These are phyloP conservation scores for Scleroderma citrinum DNA, from an alignment of 768 basidiomycete species.

Conservation along the genomic window DNA sequence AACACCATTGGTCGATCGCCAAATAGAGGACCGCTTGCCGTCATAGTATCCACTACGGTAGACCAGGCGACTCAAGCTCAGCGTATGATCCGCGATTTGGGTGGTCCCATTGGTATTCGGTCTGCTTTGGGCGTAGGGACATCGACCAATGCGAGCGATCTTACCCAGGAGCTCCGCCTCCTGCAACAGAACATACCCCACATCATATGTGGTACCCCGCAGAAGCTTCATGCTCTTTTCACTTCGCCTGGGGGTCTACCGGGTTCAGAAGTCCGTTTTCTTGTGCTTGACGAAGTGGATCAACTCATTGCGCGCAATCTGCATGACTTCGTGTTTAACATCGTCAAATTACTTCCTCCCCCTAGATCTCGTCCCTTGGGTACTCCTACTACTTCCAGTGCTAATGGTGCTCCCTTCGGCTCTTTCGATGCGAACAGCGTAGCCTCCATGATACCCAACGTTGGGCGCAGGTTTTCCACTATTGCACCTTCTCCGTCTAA, in stretches of 20 bases:
- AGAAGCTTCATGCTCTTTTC: constrained; percentile 91
- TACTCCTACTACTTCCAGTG: constrained; percentile 30
- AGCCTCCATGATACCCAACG: constrained; percentile 29
- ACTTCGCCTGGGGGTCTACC: constrained; percentile 68
- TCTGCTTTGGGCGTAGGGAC: constrained; percentile 85
- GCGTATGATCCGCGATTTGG: constrained; percentile 90
- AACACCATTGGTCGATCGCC: constrained; percentile 51
- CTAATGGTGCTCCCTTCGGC: constrained; percentile 35
- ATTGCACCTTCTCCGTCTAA: constrained; percentile 44
- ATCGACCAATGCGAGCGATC: constrained; percentile 54
- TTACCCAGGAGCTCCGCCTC: constrained; percentile 70
- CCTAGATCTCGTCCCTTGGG: constrained; percentile 61
- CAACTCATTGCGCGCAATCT: constrained; percentile 96
- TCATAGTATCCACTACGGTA: constrained; percentile 96
- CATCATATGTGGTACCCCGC: constrained; percentile 94
- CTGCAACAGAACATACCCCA: constrained; percentile 92
- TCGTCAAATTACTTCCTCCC: constrained; percentile 88
- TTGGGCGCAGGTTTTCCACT: constrained; percentile 55
- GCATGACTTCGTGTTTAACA: constrained; percentile 90
- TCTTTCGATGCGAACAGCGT: constrained; percentile 40
- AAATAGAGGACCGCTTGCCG: constrained; percentile 71
- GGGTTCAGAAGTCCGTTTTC: constrained; percentile 84
- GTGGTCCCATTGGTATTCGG: constrained; percentile 86
- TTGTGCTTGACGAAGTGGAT: constrained; percentile 96
- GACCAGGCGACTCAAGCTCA: constrained; percentile 98